Evolutionary conservation across 768 basidiomycete genomes (phyloP).

Genomic region (Rubroboletus pulcherrimus): DNA sequence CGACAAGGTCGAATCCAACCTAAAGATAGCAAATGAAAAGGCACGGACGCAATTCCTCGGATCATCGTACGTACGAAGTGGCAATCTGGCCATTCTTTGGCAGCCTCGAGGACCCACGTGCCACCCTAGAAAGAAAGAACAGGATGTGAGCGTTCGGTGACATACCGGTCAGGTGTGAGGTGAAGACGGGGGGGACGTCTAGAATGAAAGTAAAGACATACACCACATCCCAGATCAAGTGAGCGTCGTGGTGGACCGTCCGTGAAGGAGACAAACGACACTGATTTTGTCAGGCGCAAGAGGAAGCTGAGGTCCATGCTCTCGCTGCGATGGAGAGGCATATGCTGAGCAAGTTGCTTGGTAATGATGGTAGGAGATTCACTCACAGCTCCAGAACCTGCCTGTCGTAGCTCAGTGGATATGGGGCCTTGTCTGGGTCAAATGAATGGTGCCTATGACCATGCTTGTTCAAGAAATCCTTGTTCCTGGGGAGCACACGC

Average conservation of each 20-base stretch:
- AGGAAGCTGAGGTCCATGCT: constrained; percentile 50
- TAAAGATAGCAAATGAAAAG: constrained; percentile 25
- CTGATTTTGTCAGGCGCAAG: constrained; percentile 47
- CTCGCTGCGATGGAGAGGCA: constrained; percentile 38
- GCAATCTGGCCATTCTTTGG: constrained; percentile 64
- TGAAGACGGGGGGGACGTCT: neutral
- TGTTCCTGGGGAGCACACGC: constrained; percentile 35
- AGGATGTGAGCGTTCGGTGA: neutral
- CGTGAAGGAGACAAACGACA: constrained; percentile 56
- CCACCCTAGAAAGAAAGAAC: constrained; percentile 43
- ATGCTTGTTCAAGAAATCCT: constrained; percentile 58
- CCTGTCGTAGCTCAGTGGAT: constrained; percentile 70
- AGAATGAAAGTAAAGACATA: constrained; percentile 32
- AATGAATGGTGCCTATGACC: constrained; percentile 66
- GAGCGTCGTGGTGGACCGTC: constrained; percentile 48
- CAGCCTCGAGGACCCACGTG: constrained; percentile 69
- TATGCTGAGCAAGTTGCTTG: constrained; percentile 4
- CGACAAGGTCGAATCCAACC: constrained; percentile 79
- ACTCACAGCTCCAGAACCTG: constrained; percentile 67
- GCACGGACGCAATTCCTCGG: neutral
- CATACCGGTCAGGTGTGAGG: neutral
- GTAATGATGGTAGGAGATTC: neutral
- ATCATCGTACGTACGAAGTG: constrained; percentile 48
- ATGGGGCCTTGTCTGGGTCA: constrained; percentile 74
- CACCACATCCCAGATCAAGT: constrained; percentile 73